A percentile compares a stretch with the other conserved stretches of the same genome.
These are phyloP conservation scores for Skeletonema potamos DNA, from an alignment of 108 stramenopile species.

Conservation along the genomic window DNA sequence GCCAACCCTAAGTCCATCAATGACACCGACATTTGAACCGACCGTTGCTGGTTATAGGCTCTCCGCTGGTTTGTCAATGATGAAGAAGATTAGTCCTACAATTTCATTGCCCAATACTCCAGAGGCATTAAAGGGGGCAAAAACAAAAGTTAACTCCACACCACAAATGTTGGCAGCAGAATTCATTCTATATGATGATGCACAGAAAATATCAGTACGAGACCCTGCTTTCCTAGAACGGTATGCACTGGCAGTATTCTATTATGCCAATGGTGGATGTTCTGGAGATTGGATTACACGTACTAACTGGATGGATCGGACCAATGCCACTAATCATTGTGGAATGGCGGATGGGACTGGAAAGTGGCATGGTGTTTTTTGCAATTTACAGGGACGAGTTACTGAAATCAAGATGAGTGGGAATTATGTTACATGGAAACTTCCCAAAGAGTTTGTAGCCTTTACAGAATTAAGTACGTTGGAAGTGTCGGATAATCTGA, in stretches of 20 bases:
- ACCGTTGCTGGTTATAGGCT: conserved; percentile 8
- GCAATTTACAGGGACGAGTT: conserved; percentile 25
- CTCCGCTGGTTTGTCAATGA: conserved; percentile 16
- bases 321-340: conserved; percentile 26
- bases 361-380: conserved; percentile 33
- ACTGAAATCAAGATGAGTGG: conserved; percentile 19
- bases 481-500: conserved; percentile 33
- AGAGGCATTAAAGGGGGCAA: conserved; percentile 30
- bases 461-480: conserved; percentile 29
- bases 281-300: conserved; percentile 18
- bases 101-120: conserved; percentile 19
- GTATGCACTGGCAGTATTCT: conserved; percentile 30
- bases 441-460: conserved; percentile 19
- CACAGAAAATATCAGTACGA: conserved; percentile 6
- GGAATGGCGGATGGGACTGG: neutral
- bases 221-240: conserved; percentile 38
- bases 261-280: conserved; percentile 38
- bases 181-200: conserved; percentile 39
- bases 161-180: conserved; percentile 41
- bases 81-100: conserved; percentile 4
- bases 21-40: neutral
- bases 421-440: conserved; percentile 19
- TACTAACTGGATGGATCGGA: conserved; percentile 21
- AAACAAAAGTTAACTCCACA: conserved; percentile 4
- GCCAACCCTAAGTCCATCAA: neutral